These are phyloP conservation scores for Lachnellula cervina DNA, from an alignment of 2,329 filamentous ascomycete species.

Conservation along the genomic window DNA sequence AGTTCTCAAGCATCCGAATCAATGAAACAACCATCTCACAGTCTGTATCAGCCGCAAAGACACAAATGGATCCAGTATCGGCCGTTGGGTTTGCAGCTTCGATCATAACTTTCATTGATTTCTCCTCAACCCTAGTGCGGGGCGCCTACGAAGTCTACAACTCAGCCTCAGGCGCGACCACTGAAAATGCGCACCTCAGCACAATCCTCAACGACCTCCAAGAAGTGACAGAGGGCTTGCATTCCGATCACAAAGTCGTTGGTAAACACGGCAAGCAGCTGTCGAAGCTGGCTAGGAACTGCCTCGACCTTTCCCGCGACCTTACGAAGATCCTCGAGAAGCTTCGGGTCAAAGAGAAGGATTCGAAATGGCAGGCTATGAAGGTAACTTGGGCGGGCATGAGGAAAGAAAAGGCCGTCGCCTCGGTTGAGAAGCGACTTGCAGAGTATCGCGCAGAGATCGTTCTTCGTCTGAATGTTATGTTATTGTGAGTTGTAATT, in stretches of 20 bases:
- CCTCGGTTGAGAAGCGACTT: background rate
- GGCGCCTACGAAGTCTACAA: conserved; percentile 11
- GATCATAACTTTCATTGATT: conserved; percentile 25
- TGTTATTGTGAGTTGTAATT: background rate
- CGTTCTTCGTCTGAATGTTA: background rate
- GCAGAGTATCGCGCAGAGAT: background rate
- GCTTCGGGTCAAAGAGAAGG: background rate
- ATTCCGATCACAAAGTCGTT: background rate
- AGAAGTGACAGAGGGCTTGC: background rate
- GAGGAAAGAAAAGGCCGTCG: background rate
- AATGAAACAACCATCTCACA: too few relatives aligned
- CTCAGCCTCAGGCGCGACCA: background rate
- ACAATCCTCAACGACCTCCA: conserved; percentile 1
- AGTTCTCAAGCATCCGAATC: too few relatives aligned
- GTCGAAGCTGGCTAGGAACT: background rate
- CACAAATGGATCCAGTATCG: conserved; percentile 2
- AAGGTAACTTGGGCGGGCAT: background rate
- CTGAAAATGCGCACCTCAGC: conserved; percentile 2
- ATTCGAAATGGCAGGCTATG: background rate
- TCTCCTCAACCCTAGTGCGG: conserved; percentile 20
- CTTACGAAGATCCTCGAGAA: conserved; percentile 1
- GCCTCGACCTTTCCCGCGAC: background rate
- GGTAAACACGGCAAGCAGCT: conserved; percentile 1
- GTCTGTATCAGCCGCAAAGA: too few relatives aligned
- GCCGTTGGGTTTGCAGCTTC: conserved; percentile 13